Percentiles rank a stretch among this genome's conserved stretches.
These are phyloP conservation scores for Chrysoporthe puriensis DNA, from an alignment of 2,329 filamentous ascomycete species.

Conservation along the genomic window DNA sequence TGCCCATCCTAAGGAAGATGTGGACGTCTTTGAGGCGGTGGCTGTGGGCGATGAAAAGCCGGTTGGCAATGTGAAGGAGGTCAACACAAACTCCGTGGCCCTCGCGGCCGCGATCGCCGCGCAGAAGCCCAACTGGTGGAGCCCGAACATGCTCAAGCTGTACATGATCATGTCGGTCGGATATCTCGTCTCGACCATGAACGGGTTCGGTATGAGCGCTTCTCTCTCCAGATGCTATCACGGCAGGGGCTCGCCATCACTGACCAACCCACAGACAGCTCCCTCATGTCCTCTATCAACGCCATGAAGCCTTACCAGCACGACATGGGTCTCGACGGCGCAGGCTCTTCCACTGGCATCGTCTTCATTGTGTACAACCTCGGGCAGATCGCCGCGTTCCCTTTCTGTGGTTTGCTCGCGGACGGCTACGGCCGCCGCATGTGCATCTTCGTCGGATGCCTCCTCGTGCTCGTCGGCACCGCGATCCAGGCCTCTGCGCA, in stretches of 20 bases:
- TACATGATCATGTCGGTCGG: slow-evolving; percentile 45
- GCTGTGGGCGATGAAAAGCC: slow-evolving; percentile 32
- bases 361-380: slow-evolving; percentile 57
- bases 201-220: slow-evolving; percentile 49
- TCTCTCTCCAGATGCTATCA: neutral
- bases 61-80: slow-evolving; percentile 36
- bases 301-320: slow-evolving; percentile 54
- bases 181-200: slow-evolving; percentile 54
- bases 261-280: slow-evolving; percentile 47
- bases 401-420: slow-evolving; percentile 50
- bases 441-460: slow-evolving; percentile 52
- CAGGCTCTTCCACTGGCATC: slow-evolving; percentile 47
- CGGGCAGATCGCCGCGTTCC: slow-evolving; percentile 51
- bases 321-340: slow-evolving; percentile 46
- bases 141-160: slow-evolving; percentile 40
- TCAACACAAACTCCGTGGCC: slow-evolving; percentile 43
- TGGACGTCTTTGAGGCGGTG: slow-evolving; percentile 20
- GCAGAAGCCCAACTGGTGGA: slow-evolving; percentile 41
- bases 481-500: slow-evolving; percentile 49
- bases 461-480: slow-evolving; percentile 49
- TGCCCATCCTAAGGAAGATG: slow-evolving; percentile 4
- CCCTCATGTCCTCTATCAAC: slow-evolving; percentile 56
- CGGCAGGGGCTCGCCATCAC: neutral
- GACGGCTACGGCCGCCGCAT: slow-evolving; percentile 52
- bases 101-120: slow-evolving; percentile 40